Evolutionary conservation across 2,329 filamentous ascomycete species (phyloP), one percentile per base, ranked within the genome.

Genomic region (Diaporthe capsici): DNA sequence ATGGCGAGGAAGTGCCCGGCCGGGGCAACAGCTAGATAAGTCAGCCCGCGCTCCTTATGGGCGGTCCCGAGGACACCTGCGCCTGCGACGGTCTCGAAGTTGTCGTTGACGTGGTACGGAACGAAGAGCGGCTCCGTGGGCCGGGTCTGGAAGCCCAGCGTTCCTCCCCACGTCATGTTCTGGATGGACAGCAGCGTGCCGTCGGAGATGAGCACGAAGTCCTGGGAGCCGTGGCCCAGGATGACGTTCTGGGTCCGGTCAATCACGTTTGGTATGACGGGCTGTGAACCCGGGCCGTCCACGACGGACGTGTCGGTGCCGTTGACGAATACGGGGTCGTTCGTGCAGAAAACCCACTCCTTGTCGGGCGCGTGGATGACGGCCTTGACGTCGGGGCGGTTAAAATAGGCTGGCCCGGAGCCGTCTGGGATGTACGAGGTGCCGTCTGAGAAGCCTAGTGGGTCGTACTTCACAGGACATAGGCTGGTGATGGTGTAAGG

Each of bases 91-190:
- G 79, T 78, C 28, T 76, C 75, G 25, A 76, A 53, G 22, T 84
- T 79, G 72, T 77, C 83, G 31, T 88, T 84, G 73, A 88, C 85
- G 78, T 92, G 90, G 81, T 90, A 92, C 0, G 94, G 94, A 0
- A 95, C 92, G 81, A 90, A 94, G 80, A 94, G 92, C 2, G 92
- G 90, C 71, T 91, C 88, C 1, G 81, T 82, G 0, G 94, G 94
- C 0, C 84, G 83, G 1, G 83, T 81, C 78, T 92, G 89, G 86
- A 96, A 96, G 0, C 94, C 94, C 71, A 93, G 90, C 58, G 87
- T 82, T 6, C 94, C 94, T 75, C 91, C 90, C 91, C 92, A 96
- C 0, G 93, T 95, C 92, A 96, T 94, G 85, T 95, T 95, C 81
- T 96, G 94, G 75, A 96, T 92, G 1, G 89, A 89, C 9, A 95